A percentile compares a stretch with the other conserved stretches of the same genome.
Conservation (phyloP, 768 basidiomycete genomes). For the Tremella mesenterica region DNA sequence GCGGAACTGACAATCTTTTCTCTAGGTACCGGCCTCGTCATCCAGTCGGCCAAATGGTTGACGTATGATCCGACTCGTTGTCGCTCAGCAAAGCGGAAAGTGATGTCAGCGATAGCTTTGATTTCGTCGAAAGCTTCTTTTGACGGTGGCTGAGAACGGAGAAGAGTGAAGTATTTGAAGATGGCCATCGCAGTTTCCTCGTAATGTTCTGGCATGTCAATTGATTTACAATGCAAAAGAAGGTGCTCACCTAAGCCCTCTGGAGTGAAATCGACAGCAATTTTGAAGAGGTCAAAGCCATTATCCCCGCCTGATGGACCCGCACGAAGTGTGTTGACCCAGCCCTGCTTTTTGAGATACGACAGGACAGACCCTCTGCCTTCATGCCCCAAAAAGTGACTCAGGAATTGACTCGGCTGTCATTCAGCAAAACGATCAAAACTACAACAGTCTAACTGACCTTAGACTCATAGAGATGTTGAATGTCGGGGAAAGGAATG, state of each 20-base stretch:
- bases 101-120: slow-evolving; percentile 59
- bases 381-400: slow-evolving; percentile 63
- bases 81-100: slow-evolving; percentile 83
- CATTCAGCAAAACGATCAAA: slow-evolving; percentile 1
- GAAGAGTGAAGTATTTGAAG: slow-evolving; percentile 61
- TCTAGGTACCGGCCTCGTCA: slow-evolving; percentile 72
- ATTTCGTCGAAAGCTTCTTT: slow-evolving; percentile 69
- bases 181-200: slow-evolving; percentile 58
- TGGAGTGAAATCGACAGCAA: slow-evolving; percentile 68
- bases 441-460: slow-evolving; percentile 11
- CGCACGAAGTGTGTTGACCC: slow-evolving; percentile 66
- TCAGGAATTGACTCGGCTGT: slow-evolving; percentile 62
- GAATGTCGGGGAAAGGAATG: slow-evolving; percentile 49
- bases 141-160: slow-evolving; percentile 43
- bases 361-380: slow-evolving; percentile 84
- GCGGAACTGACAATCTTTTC: slow-evolving; percentile 66
- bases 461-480: slow-evolving; percentile 53
- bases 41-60: slow-evolving; percentile 60
- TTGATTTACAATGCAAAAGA: not conserved
- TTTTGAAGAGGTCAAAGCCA: slow-evolving; percentile 81
- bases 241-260: slow-evolving; percentile 71
- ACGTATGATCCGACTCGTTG: slow-evolving; percentile 70
- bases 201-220: slow-evolving; percentile 57
- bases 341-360: slow-evolving; percentile 79
- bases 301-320: slow-evolving; percentile 60